Percentiles rank a stretch among this genome's conserved stretches.
Evolutionary conservation across 2,329 filamentous ascomycete species (phyloP).

Genomic region (Geosmithia putterillii): DNA sequence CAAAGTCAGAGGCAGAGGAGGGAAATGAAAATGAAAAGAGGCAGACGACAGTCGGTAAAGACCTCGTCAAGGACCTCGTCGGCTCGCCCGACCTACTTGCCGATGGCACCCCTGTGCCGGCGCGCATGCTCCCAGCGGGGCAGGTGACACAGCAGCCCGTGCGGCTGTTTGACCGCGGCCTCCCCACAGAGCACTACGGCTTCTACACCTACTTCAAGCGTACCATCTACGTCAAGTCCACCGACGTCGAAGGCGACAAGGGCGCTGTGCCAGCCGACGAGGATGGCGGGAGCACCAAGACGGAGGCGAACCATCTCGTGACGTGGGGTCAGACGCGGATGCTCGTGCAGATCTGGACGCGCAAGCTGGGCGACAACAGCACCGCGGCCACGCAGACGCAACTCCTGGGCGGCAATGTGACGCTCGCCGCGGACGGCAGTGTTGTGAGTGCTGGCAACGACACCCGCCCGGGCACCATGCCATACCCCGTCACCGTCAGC

Average conservation of each 20-base stretch:
- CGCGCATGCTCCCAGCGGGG: slow-evolving; percentile 60
- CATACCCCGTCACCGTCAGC: slow-evolving; percentile 49
- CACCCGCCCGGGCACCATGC: slow-evolving; percentile 44
- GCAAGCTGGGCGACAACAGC: slow-evolving; percentile 27
- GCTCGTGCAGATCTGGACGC: slow-evolving; percentile 55
- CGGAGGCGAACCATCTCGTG: slow-evolving; percentile 41
- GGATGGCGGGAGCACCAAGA: slow-evolving; percentile 39
- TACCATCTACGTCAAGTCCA: slow-evolving; percentile 65
- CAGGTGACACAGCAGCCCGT: slow-evolving; percentile 64
- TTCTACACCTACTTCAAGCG: slow-evolving; percentile 91
- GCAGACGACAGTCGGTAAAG: slow-evolving; percentile 3
- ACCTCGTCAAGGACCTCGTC: slow-evolving; percentile 29
- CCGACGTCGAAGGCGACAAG: slow-evolving; percentile 27
- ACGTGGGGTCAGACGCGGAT: slow-evolving; percentile 50
- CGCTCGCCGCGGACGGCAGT: too few relatives aligned
- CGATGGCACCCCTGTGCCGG: slow-evolving; percentile 62
- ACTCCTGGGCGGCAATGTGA: too few relatives aligned
- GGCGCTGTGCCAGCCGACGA: slow-evolving; percentile 32
- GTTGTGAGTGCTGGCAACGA: too few relatives aligned
- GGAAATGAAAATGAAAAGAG: too few relatives aligned
- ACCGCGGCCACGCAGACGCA: too few relatives aligned
- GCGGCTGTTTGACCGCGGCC: slow-evolving; percentile 72
- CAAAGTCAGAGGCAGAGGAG: slow-evolving; percentile 5
- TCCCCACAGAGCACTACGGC: slow-evolving; percentile 75
- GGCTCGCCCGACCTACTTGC: slow-evolving; percentile 49